These are phyloP conservation scores for Chaetomium cochliodes DNA, from an alignment of 495 filamentous ascomycete species.

Conservation along the genomic window DNA sequence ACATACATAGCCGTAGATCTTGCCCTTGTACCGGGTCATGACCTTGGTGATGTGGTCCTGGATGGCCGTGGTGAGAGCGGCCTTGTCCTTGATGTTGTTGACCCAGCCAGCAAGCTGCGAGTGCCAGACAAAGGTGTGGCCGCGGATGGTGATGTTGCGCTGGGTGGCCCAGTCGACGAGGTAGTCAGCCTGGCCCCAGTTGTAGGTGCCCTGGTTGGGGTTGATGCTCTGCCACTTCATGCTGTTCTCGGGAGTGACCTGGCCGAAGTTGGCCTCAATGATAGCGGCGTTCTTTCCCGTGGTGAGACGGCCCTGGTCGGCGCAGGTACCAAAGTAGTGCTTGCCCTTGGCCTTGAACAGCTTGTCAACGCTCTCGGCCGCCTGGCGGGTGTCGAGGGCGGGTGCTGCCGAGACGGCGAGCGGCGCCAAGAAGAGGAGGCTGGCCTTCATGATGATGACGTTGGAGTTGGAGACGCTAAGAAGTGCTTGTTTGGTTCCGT, in stretches of 20 bases:
- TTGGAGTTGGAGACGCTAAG: slow-evolving; percentile 2
- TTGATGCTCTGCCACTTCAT: slow-evolving; percentile 63
- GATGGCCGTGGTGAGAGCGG: slow-evolving; percentile 53
- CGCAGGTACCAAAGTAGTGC: slow-evolving; percentile 57
- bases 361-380: slow-evolving; percentile 50
- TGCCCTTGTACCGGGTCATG: slow-evolving; percentile 59
- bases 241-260: slow-evolving; percentile 66
- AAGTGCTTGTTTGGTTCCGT: neutral
- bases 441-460: slow-evolving; percentile 42
- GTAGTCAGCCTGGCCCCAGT: slow-evolving; percentile 52
- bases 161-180: slow-evolving; percentile 59
- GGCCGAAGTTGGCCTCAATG: slow-evolving; percentile 60
- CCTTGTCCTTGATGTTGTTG: slow-evolving; percentile 46
- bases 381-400: slow-evolving; percentile 41
- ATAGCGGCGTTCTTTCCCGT: slow-evolving; percentile 53
- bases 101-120: slow-evolving; percentile 65
- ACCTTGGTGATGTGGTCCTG: slow-evolving; percentile 60
- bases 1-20: slow-evolving; percentile 58
- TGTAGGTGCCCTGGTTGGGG: slow-evolving; percentile 49
- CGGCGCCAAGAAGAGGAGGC: slow-evolving; percentile 39
- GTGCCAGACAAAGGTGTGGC: slow-evolving; percentile 65
- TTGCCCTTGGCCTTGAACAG: slow-evolving; percentile 61
- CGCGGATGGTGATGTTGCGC: slow-evolving; percentile 59
- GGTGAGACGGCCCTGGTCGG: slow-evolving; percentile 55
- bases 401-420: slow-evolving; percentile 38